Conservation (phyloP, 1,139 yeast genomes). For the Candida smagusa region DNA sequence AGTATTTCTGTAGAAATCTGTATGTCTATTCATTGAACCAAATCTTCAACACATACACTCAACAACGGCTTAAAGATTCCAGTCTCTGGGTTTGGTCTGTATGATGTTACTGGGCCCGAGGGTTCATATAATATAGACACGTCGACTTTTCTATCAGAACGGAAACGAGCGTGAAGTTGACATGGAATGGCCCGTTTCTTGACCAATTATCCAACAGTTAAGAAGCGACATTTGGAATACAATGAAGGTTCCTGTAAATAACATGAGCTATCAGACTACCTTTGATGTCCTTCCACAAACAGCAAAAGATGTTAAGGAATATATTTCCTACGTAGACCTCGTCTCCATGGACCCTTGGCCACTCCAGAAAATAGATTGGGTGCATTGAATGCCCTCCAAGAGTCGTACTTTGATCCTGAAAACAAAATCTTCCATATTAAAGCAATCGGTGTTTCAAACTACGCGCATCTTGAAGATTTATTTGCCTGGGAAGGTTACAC, state of each 20-base stretch:
- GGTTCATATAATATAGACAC: too few relatives aligned
- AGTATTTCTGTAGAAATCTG: constrained; percentile 23
- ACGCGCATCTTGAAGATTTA: constrained; percentile 33
- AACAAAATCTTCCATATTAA: constrained; percentile 27
- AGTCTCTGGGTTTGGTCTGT: constrained; percentile 40
- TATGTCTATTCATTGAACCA: constrained; percentile 30
- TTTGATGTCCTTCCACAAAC: constrained; percentile 16
- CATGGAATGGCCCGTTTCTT: constrained; percentile 43
- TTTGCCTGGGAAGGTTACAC: constrained; percentile 31
- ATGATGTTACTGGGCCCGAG: too few relatives aligned
- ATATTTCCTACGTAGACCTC: constrained; percentile 47
- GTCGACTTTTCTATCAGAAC: too few relatives aligned
- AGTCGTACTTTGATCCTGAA: constrained; percentile 25
- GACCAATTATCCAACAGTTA: constrained; percentile 31
- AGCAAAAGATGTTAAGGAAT: constrained; percentile 24
- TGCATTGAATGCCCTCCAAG: constrained; percentile 42
- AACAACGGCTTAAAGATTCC: constrained; percentile 40
- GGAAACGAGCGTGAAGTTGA: constrained; percentile 19
- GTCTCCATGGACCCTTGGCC: constrained; percentile 33
- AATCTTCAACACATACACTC: constrained; percentile 27
- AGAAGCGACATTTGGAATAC: constrained; percentile 38
- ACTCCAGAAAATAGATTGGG: constrained; percentile 30
- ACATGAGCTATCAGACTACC: constrained; percentile 23
- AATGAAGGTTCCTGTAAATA: constrained; percentile 20
- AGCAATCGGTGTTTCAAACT: constrained; percentile 46